Base-by-base conservation (phyloP, 768 basidiomycete species). In the Russula ochroleuca region DNA sequence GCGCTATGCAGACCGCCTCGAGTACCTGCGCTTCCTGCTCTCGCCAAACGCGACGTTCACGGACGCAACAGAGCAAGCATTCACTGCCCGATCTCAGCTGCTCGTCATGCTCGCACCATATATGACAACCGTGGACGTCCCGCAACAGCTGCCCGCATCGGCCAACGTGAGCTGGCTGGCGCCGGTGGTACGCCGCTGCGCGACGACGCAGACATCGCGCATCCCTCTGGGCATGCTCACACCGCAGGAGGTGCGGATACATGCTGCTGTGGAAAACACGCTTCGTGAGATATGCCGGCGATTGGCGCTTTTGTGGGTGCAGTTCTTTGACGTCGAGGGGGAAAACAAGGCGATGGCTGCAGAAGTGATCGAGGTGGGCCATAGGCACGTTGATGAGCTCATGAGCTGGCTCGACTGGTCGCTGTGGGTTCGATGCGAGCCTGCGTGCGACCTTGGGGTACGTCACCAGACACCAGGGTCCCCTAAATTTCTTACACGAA, bases 1-100 rank as follows among this genome's bases (percentile, higher is more conserved):
- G 48, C 77, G 80, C 9, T 79, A 78, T 56, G 73, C 73, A 6
- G 75, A 73, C 19, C 70, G 81, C n/a, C 70, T 83, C 14, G 77
- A 81, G 58, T 63, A 76, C n/a, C 63, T 78, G 9, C 75, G 70
- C 14, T 70, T 78, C 63, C 69, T 78, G 25, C 72, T 82, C 7
- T 64, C 64, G 1, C 40, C 66, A 1, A 72, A 74, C 48, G 55
- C 63, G 40, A 52, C 38, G 1, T 25, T 47, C n/a, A n/a, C n/a
- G n/a, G n/a, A n/a, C n/a, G n/a, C n/a, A n/a, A n/a, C n/a, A n/a
- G n/a, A n/a, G n/a, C n/a, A n/a, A n/a, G n/a, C n/a, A n/a, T n/a
- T n/a, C 14, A 10, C 25, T 0, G 53, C 47, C 11, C 68, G 67
- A 21, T 10, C 11, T 19, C 67, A 50, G 21, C 25, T 69, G 28